Evolutionary conservation across 1,284 basidiomycete species (phyloP), one percentile per base, ranked within the genome.

Genomic region (Stygiomarasmius scandens): DNA sequence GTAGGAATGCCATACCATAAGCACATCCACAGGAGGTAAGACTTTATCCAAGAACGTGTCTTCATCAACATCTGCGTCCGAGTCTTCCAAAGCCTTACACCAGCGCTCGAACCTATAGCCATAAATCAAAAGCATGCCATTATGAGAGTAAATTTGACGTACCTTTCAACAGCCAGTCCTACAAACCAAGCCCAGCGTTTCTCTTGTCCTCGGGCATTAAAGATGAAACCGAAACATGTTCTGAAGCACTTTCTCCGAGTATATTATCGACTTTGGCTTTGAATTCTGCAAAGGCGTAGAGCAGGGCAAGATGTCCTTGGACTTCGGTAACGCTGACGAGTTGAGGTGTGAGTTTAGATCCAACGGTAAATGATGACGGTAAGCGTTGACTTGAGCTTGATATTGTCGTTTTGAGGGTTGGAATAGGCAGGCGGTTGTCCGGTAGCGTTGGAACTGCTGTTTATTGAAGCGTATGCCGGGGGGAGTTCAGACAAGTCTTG

Each of bases 1-100:
- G 62, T 83, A 82, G 1, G 80, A 66, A 61, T 83, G 80, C 77
- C 79, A 81, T 5, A 73, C 69, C 70, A 81, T 79, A 5, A 77
- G 54, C 4, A 81, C 77, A 56, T 82, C 80, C 2, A 77, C 22
- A 1, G 80, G 79, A 0, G 80, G 80, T 24, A 78, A 52, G 23
- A 71, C 55, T 0, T 69, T 64, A 6, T 61, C 57, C 12, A 69
- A 45, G 36, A 52, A 41, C 12, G 12, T 32, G 12, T 32, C 29
- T 9, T 52, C 50, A 8, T 24, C n/a, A 38, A 38, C 24, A 9
- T 38, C 50, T 32, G 29, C 29, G 20, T 24, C 10, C 12, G 36
- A 19, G 4, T 20, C 3, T 68, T 68, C 29, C 47, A 49, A 16
- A 49, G 52, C 25, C 49, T 58, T 54, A 58, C 71, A 36, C 74